phyloP scores from a whole-genome alignment of 805 yeast species.

The Sugiyamaella americana region DNA sequence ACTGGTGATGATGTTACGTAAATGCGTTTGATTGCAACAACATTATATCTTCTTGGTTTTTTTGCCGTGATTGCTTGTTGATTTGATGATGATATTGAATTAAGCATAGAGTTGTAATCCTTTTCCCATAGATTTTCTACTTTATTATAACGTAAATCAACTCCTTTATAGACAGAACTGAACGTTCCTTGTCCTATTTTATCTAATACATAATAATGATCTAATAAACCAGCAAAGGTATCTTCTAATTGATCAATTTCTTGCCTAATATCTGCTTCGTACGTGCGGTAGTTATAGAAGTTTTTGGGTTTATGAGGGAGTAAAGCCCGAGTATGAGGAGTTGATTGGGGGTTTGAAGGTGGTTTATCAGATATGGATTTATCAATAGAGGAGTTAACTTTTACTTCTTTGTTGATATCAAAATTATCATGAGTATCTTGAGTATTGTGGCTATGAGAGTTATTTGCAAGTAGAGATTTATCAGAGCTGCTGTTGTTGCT shows the following conservation, averaged over 20 bases:
- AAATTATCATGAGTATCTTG: no score
- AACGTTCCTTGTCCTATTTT: slow-evolving; percentile 67
- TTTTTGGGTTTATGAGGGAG: not conserved
- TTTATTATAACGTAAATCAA: slow-evolving; percentile 40
- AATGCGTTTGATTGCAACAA: slow-evolving; percentile 86
- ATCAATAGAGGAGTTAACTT: no score
- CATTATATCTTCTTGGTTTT: slow-evolving; percentile 4
- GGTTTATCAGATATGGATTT: no score
- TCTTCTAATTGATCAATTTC: slow-evolving; percentile 24
- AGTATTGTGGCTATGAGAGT: no score
- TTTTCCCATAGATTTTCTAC: slow-evolving; percentile 28
- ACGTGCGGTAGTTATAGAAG: not conserved
- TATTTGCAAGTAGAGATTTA: no score
- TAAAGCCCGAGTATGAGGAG: no score
- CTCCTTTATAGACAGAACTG: slow-evolving; percentile 56
- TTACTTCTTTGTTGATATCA: no score
- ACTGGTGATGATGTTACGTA: slow-evolving; percentile 94
- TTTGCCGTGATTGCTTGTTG: not conserved
- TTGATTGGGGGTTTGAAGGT: not conserved
- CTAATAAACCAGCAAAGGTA: slow-evolving; percentile 48
- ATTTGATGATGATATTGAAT: slow-evolving; percentile 5
- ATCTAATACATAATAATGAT: slow-evolving; percentile 45
- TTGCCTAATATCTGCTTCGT: not conserved
- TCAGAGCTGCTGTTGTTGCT: not conserved
- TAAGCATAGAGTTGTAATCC: slow-evolving; percentile 12